Evolutionary conservation across 2,329 filamentous ascomycete genomes (phyloP).

Genomic region (Akanthomyces dipterigenus): DNA sequence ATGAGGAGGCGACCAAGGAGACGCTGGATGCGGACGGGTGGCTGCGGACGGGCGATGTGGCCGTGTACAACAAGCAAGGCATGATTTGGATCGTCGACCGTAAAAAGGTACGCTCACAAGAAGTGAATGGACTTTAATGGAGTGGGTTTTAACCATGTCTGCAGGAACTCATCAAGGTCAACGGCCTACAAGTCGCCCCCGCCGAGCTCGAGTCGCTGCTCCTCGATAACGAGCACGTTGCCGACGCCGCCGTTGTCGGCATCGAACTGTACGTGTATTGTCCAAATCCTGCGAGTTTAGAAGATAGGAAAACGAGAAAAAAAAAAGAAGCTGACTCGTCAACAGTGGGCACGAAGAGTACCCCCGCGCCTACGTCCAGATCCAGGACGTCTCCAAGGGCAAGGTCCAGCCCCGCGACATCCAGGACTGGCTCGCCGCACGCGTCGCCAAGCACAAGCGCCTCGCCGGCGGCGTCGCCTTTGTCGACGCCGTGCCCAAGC

Average conservation of each 20-base stretch:
- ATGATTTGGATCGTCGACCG: constrained; percentile 41
- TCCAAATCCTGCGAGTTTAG: not conserved
- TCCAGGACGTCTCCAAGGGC: constrained; percentile 39
- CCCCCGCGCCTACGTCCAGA: constrained; percentile 45
- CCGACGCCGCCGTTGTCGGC: constrained; percentile 49
- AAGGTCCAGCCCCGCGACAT: constrained; percentile 46
- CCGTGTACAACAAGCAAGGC: constrained; percentile 38
- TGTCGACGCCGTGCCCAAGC: constrained; percentile 49
- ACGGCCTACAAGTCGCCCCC: constrained; percentile 53
- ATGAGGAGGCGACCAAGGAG: constrained; percentile 46
- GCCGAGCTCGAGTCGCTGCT: constrained; percentile 49
- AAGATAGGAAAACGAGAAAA: not conserved
- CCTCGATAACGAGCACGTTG: constrained; percentile 43
- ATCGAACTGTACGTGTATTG: constrained; percentile 39
- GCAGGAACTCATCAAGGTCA: constrained; percentile 53
- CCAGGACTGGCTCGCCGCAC: constrained; percentile 36
- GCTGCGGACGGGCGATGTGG: constrained; percentile 54
- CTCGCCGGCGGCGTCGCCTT: constrained; percentile 46
- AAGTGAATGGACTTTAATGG: not conserved
- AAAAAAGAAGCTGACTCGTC: not conserved
- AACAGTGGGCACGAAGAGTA: constrained; percentile 40
- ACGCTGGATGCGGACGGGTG: constrained; percentile 45
- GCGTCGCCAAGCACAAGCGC: constrained; percentile 46
- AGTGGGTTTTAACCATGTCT: constrained; percentile 10
- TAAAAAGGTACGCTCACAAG: constrained; percentile 33